Evolutionary conservation across 192 early-diverging fungal species (phyloP), one percentile per base, ranked within the genome.

Genomic region (Geosiphon pyriformis): DNA sequence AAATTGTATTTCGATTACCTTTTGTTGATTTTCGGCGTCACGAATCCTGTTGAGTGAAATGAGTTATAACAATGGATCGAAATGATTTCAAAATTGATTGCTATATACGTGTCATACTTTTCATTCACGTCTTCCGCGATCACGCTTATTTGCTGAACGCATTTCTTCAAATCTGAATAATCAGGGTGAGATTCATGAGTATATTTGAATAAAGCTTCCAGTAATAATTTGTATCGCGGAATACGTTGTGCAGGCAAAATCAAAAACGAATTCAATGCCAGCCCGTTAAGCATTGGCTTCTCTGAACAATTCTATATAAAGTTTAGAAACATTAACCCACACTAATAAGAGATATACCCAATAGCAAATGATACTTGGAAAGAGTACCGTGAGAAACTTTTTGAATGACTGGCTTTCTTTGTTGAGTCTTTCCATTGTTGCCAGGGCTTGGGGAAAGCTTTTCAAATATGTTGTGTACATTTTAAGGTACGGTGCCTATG

Each of bases 191-290:
- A 77, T 0, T 60, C 58, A 15, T 83, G 81, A 0, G 92, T 94
- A 74, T 82, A 76, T 65, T 81, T 76, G 1, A 91, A 76, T 12
- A 96, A 73, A 49, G 88, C 85, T 42, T 86, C 81, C 10, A 93
- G 77, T 53, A 95, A 81, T 64, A 97, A 69, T 64, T 86, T 85
- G 74, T 95, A 97, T 60, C 93, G 88, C 15, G 93, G 93, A 53
- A 97, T 80, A 7, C 94, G 85, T 74, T 97, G 94, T 4, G 95
- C 84, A 0, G 94, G 94, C 25, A 94, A 74, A 42, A 94, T 83
- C 54, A 97, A 73, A 72, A 89, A 94, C 6, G 89, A 84, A 61
- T 92, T 87, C 8, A 96, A 31, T 26, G 52, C 53, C 26, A 67
- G 50, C 11, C 54, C 54, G 20, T 34, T 51, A 23, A 57, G 25